These are phyloP conservation scores for Ophiosphaerella herpotricha DNA, from an alignment of 2,329 filamentous ascomycete species.

Conservation along the genomic window DNA sequence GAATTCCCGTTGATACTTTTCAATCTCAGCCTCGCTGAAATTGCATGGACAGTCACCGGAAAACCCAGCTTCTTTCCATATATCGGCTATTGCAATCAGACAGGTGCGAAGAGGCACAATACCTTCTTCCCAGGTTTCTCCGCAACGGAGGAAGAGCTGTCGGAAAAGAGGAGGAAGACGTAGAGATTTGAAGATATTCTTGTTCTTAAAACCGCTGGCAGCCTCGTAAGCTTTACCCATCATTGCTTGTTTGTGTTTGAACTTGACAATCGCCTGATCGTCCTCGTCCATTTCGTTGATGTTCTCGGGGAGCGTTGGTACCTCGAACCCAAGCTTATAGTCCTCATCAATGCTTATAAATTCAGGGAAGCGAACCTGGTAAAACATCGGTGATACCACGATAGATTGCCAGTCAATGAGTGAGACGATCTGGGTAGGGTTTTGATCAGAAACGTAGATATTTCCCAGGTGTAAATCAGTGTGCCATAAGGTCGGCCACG, in stretches of 20 bases:
- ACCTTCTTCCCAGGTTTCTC: constrained; percentile 34
- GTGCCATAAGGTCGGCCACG: constrained; percentile 14
- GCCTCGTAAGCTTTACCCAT: constrained; percentile 39
- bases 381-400: constrained; percentile 20
- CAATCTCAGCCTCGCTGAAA: constrained; percentile 33
- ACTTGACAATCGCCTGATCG: constrained; percentile 5
- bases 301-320: constrained; percentile 10
- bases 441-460: constrained; percentile 32
- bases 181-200: constrained; percentile 22
- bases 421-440: constrained; percentile 20
- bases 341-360: constrained; percentile 19
- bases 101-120: constrained; percentile 41
- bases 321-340: constrained; percentile 9
- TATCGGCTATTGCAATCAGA: constrained; percentile 37
- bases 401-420: constrained; percentile 32
- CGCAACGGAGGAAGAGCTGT: constrained; percentile 39
- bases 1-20: constrained; percentile 34
- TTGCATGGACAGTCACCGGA: constrained; percentile 29
- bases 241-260: constrained; percentile 10
- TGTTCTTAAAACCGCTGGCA: constrained; percentile 22
- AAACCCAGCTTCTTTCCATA: constrained; percentile 33
- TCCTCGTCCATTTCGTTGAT: constrained; percentile 11
- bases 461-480: constrained; percentile 49
- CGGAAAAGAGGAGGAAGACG: constrained; percentile 31
- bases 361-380: constrained; percentile 23